Evolutionary conservation across 2,329 filamentous ascomycete species (phyloP).

Genomic region (Hansfordia pulvinata): DNA sequence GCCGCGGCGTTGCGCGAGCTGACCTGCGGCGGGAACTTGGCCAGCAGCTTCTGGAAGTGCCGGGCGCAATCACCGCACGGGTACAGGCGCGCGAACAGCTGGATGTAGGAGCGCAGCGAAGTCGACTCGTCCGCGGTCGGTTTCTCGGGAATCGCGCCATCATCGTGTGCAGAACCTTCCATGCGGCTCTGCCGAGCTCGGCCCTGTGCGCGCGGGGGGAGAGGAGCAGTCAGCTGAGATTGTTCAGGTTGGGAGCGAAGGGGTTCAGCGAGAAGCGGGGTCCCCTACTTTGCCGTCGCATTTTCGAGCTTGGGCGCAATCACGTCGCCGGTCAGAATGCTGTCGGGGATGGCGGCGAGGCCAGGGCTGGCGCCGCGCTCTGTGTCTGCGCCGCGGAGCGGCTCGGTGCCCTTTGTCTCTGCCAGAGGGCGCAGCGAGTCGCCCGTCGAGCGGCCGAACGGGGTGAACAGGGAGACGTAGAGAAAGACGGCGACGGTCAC

Average conservation of each 20-base stretch:
- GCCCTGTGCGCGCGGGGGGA: constrained; percentile 23
- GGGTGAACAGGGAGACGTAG: constrained; percentile 45
- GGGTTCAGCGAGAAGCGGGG: constrained; percentile 3
- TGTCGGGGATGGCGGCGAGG: constrained; percentile 27
- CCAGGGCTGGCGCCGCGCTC: constrained; percentile 18
- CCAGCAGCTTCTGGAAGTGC: constrained; percentile 50
- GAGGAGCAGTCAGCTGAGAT: background rate
- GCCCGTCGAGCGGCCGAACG: constrained; percentile 22
- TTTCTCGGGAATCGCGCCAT: constrained; percentile 53
- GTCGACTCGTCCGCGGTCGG: constrained; percentile 48
- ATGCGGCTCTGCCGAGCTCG: constrained; percentile 54
- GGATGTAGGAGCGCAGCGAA: constrained; percentile 50
- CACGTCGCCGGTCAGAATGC: constrained; percentile 49
- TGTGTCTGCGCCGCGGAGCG: constrained; percentile 4
- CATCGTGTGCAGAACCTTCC: constrained; percentile 60
- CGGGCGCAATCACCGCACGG: constrained; percentile 57
- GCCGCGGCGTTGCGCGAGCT: constrained; percentile 48
- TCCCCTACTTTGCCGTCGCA: constrained; percentile 64
- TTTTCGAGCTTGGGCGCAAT: constrained; percentile 77
- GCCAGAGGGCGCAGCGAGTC: constrained; percentile 2
- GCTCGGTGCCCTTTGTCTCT: constrained; percentile 6
- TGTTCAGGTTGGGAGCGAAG: constrained; percentile 3
- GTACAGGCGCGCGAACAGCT: constrained; percentile 55
- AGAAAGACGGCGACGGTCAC: constrained; percentile 41
- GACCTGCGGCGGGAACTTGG: constrained; percentile 51